A percentile compares a stretch with the other conserved stretches of the same genome.
Evolutionary conservation across 73 alveolate genomes (phyloP).

Genomic region (Durusdinium trenchii): DNA sequence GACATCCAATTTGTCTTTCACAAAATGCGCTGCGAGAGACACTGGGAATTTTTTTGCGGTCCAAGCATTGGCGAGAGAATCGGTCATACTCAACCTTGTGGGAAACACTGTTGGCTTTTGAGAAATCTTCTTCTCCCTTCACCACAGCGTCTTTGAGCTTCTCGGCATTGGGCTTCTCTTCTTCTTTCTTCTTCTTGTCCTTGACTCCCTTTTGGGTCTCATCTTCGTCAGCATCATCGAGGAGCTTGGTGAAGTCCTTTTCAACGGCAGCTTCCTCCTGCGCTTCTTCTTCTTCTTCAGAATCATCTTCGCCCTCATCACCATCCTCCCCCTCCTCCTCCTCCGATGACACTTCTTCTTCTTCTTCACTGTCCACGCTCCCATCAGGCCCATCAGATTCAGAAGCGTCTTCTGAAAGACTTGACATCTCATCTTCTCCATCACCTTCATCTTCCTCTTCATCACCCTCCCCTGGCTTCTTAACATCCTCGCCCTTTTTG

Average conservation of each 20-base stretch:
- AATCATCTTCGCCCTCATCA: neutral
- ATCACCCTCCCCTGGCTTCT: neutral
- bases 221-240: neutral
- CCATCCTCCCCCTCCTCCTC: neutral
- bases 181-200: neutral
- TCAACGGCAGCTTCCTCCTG: neutral
- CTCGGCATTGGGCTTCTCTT: neutral
- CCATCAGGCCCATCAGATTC: neutral
- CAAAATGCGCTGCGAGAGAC: neutral
- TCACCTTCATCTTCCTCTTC: neutral
- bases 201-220: neutral
- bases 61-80: neutral
- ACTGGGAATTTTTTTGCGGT: neutral
- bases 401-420: neutral
- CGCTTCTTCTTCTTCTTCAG: neutral
- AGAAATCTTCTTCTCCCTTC: neutral
- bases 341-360: neutral
- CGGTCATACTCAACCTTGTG: conserved; percentile 2
- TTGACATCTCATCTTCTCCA: neutral
- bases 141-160: neutral
- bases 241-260: too few relatives aligned
- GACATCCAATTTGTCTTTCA: neutral
- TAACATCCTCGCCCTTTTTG: neutral
- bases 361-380: neutral
- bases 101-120: neutral